Evolutionary conservation across 495 filamentous ascomycete species (phyloP).

Genomic region (Aspergillus nanangensis): DNA sequence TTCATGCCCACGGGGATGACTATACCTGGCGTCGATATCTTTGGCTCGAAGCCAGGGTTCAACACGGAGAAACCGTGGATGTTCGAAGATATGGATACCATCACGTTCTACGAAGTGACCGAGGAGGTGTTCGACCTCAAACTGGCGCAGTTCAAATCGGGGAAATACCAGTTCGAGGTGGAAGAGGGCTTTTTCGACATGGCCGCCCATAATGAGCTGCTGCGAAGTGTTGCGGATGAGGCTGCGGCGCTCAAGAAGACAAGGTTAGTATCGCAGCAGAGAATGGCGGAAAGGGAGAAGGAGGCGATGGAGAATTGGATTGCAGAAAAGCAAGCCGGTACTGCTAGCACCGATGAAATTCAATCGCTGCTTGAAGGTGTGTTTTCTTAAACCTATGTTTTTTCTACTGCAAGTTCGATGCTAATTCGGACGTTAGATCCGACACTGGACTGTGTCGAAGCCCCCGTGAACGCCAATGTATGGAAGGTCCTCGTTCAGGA

Average conservation of each 20-base stretch:
- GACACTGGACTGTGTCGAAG: background rate
- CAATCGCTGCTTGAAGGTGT: background rate
- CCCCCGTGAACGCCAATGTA: conserved; percentile 3
- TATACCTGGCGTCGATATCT: conserved; percentile 4
- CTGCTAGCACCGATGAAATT: background rate
- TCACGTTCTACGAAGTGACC: conserved; percentile 1
- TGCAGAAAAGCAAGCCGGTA: background rate
- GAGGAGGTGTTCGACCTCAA: background rate
- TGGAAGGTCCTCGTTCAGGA: conserved; percentile 4
- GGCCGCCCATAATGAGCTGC: background rate
- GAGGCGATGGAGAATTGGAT: background rate
- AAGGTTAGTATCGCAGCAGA: background rate
- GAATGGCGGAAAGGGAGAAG: background rate
- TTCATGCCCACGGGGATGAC: conserved; percentile 10
- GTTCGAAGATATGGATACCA: background rate
- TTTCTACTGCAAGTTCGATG: background rate
- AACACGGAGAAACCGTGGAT: background rate
- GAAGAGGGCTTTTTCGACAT: background rate
- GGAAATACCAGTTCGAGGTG: background rate
- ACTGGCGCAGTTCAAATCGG: background rate
- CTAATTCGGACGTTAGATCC: background rate
- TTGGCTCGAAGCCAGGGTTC: background rate
- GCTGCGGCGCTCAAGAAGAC: no score
- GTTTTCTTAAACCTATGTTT: background rate
- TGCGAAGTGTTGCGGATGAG: background rate